Percentiles rank a stretch among this genome's conserved stretches.
Evolutionary conservation across 2,329 filamentous ascomycete genomes (phyloP).

Genomic region (Paraphaeosphaeria minitans): DNA sequence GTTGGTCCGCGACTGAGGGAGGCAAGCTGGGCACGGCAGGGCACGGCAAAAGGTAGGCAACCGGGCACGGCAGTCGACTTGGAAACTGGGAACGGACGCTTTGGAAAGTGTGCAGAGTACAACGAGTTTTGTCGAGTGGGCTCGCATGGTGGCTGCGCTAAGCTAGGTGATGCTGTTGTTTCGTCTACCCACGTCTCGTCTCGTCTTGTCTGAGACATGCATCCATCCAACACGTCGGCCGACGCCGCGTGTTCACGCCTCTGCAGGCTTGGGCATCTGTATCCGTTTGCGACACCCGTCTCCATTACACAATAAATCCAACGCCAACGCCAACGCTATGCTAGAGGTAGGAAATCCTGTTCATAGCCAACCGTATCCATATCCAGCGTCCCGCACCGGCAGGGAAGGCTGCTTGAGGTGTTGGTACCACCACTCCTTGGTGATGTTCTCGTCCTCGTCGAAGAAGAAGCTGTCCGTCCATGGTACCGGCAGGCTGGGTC

Average conservation of each 20-base stretch:
- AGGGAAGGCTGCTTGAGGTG: slow-evolving; percentile 42
- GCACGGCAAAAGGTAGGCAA: too few species aligned
- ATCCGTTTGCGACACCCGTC: slow-evolving; percentile 13
- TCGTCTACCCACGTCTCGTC: slow-evolving; percentile 1
- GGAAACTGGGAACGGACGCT: background rate
- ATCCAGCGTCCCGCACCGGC: slow-evolving; percentile 45
- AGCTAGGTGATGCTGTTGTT: slow-evolving; percentile 8
- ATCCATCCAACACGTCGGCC: background rate
- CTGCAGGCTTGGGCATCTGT: slow-evolving; percentile 39
- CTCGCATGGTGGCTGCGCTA: background rate
- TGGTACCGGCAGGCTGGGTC: slow-evolving; percentile 34
- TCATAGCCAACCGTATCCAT: slow-evolving; percentile 48
- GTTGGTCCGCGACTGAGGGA: background rate
- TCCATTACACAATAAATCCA: slow-evolving; percentile 23
- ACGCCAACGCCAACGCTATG: slow-evolving; percentile 43
- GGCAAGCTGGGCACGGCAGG: too few species aligned
- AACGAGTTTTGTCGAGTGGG: background rate
- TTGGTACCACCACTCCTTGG: slow-evolving; percentile 50
- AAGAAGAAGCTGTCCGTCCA: slow-evolving; percentile 51
- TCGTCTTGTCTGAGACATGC: slow-evolving; percentile 1
- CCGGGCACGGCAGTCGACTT: background rate
- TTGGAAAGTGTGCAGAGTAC: slow-evolving; percentile 4
- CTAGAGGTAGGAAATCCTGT: slow-evolving; percentile 19
- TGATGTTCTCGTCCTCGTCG: slow-evolving; percentile 44
- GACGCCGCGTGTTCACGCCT: slow-evolving; percentile 18